Evolutionary conservation across 805 yeast species (phyloP), one percentile per base, ranked within the genome.

Genomic region (Candida montana): DNA sequence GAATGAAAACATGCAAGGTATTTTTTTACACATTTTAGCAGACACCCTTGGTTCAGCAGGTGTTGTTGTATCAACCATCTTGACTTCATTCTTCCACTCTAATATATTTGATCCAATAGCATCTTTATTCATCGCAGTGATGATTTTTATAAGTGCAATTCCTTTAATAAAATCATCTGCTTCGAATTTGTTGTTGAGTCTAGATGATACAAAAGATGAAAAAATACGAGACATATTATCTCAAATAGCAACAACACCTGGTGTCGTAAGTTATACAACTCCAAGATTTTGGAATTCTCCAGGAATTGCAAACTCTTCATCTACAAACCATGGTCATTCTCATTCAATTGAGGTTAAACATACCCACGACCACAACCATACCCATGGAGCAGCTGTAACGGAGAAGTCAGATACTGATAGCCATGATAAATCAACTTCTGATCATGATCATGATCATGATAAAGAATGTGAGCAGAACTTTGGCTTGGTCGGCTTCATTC

Each of bases 41-140:
- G 99, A 93, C 55, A 90, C 98, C 0, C 67, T 93, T 31, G 99
- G 99, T 0, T 91, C 98, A 0, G 95, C 90, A 0, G 98, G 98
- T 7, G 99, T 95, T 15, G 90, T 93, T n/a, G 62, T 88, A 1
- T 89, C 97, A 0, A 91, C 99, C 0, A 41, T 88, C 5, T 64
- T 93, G 31, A 84, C 91, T 8, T 77, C 81, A 44, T 54, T 79
- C 27, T 81, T 84, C 59, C 64, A 74, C 9, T 77, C 78, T 15
- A 75, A 79, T 41, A 82, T 95, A 1, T 83, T 91, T 57, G 99
- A 93, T 57, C 97, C 99, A 2, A 63, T 93, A 17, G 95, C 97
- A 0, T 90, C 98, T 1, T 70, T 93, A 4, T 70, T 90, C 51
- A 91, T 93, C 46, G 96, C 96, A 0, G 61, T 75, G 5, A 68